Evolutionary conservation across 768 basidiomycete genomes (phyloP).

Genomic region (Xerocomellus chrysenteron): DNA sequence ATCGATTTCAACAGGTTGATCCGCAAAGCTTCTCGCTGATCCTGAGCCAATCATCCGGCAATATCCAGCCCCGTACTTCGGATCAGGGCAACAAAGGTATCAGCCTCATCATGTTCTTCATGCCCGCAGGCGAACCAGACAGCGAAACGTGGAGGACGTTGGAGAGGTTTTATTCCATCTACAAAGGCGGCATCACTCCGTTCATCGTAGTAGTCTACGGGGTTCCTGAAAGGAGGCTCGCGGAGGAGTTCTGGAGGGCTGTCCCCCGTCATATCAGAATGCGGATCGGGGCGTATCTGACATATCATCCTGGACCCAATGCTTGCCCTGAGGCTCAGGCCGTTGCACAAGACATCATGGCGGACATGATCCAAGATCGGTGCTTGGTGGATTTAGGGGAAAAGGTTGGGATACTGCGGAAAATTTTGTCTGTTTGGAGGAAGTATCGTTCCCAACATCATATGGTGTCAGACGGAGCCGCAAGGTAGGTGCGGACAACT

Average conservation of each 20-base stretch:
- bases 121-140: slow-evolving; percentile 3
- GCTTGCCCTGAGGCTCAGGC: slow-evolving; percentile 6
- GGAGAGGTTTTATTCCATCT: slow-evolving; percentile 12
- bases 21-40: neutral
- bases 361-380: slow-evolving; percentile 10
- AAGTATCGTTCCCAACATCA: slow-evolving; percentile 18
- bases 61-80: neutral
- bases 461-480: neutral
- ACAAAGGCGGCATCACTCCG: slow-evolving; percentile 15
- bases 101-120: slow-evolving; percentile 17
- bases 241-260: slow-evolving; percentile 10
- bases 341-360: slow-evolving; percentile 10
- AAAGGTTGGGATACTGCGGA: slow-evolving; percentile 13
- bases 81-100: slow-evolving; percentile 2
- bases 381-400: slow-evolving; percentile 18
- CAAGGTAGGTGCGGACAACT: neutral
- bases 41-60: neutral
- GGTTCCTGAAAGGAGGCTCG: slow-evolving; percentile 4
- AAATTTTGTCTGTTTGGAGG: slow-evolving; percentile 19
- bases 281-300: slow-evolving; percentile 7
- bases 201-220: slow-evolving; percentile 18
- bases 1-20: slow-evolving; percentile 19
- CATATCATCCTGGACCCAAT: slow-evolving; percentile 12
- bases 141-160: slow-evolving; percentile 13
- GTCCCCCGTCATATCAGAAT: slow-evolving; percentile 10